Conservation (phyloP, 2,329 filamentous ascomycete genomes). For the Metarhizium robertsii region DNA sequence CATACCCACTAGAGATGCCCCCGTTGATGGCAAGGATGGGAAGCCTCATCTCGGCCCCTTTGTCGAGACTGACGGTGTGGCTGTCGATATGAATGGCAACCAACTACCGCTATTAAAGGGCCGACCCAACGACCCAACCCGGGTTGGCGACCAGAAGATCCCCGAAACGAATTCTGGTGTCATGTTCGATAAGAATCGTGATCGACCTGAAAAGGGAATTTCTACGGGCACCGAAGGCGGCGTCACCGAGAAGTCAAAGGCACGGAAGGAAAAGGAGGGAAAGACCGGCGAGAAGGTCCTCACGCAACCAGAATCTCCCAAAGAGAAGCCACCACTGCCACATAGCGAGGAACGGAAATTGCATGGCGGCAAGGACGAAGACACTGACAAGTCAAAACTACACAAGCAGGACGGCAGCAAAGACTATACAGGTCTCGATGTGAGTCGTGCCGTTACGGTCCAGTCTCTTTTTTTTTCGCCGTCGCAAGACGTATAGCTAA, state of each 20-base stretch:
- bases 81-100: constrained; percentile 24
- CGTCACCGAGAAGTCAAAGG: constrained; percentile 79
- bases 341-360: constrained; percentile 72
- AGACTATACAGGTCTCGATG: constrained; percentile 27
- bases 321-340: constrained; percentile 73
- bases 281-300: constrained; percentile 55
- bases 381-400: constrained; percentile 31
- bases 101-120: constrained; percentile 37
- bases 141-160: constrained; percentile 51
- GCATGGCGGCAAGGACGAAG: constrained; percentile 29
- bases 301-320: constrained; percentile 74
- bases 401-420: constrained; percentile 28
- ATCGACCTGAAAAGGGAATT: constrained; percentile 68
- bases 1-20: constrained; percentile 61
- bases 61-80: constrained; percentile 44
- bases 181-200: constrained; percentile 80
- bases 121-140: constrained; percentile 39
- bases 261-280: constrained; percentile 57
- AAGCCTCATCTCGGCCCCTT: constrained; percentile 85
- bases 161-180: constrained; percentile 66
- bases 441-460: constrained; percentile 9
- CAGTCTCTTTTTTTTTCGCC: background rate
- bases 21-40: constrained; percentile 86
- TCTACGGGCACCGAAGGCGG: constrained; percentile 79
- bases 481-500: background rate